Conservation (phyloP, 1,284 basidiomycete species). For the Sporisorium graminicola region DNA sequence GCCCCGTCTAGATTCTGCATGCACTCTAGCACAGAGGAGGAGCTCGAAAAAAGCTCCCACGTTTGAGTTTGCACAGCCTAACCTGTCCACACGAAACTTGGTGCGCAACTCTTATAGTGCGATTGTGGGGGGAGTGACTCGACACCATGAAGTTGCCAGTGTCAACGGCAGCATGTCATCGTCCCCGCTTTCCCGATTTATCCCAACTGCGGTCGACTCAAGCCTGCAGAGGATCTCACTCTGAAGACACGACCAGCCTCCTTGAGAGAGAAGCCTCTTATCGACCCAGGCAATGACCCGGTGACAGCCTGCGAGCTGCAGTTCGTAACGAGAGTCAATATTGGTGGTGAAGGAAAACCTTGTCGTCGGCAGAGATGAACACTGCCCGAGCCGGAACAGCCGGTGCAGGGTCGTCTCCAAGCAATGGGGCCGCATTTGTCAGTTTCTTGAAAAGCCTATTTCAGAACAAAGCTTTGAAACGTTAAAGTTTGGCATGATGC, state of each 20-base stretch:
- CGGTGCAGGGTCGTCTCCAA: conserved; percentile 4
- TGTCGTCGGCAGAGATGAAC: background rate
- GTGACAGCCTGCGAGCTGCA: background rate
- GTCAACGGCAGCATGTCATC: background rate
- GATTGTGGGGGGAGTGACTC: conserved; percentile 22
- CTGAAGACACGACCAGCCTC: background rate
- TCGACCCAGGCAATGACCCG: too few relatives aligned
- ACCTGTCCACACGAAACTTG: background rate
- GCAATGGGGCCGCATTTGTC: background rate
- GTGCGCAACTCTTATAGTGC: background rate
- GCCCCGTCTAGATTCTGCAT: background rate
- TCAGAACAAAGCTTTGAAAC: conserved; percentile 15
- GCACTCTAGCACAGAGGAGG: background rate
- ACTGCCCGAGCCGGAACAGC: conserved; percentile 1
- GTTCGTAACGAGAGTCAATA: too few relatives aligned
- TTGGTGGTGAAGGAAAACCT: conserved; percentile 16
- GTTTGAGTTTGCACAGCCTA: conserved; percentile 13
- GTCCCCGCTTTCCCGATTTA: background rate
- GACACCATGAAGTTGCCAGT: background rate
- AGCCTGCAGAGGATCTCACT: background rate
- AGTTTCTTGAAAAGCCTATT: conserved; percentile 15
- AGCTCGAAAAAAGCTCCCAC: conserved; percentile 5
- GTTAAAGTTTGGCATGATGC: background rate
- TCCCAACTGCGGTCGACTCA: background rate
- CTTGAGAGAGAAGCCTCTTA: too few relatives aligned